Evolutionary conservation across 495 filamentous ascomycete species (phyloP).

Genomic region (Evernia prunastri): DNA sequence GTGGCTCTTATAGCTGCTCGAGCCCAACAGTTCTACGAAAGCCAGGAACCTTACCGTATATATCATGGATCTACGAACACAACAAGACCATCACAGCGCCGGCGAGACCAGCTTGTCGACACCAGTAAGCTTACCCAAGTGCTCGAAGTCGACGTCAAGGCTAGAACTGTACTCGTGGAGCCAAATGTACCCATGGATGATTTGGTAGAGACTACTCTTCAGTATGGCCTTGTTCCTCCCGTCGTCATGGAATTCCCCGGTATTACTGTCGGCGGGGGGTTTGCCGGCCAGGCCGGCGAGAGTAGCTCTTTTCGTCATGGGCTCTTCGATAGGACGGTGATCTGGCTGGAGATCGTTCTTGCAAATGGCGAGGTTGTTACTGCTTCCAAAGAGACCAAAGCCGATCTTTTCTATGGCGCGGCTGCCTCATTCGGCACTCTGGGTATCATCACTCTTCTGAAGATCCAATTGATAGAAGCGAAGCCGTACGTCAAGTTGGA

Average conservation of each 20-base stretch:
- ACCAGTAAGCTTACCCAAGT: slow-evolving; percentile 48
- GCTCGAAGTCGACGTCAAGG: slow-evolving; percentile 42
- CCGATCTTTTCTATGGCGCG: slow-evolving; percentile 47
- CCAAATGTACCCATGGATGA: slow-evolving; percentile 50
- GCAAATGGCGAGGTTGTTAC: slow-evolving; percentile 45
- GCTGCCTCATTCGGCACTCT: slow-evolving; percentile 47
- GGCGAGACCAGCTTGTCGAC: slow-evolving; percentile 47
- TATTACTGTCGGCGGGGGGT: slow-evolving; percentile 53
- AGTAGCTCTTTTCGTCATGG: slow-evolving; percentile 51
- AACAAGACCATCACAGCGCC: slow-evolving; percentile 47
- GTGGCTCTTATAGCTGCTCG: slow-evolving; percentile 40
- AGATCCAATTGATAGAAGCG: slow-evolving; percentile 44
- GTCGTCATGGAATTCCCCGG: slow-evolving; percentile 56
- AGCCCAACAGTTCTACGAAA: slow-evolving; percentile 50
- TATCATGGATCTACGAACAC: slow-evolving; percentile 73
- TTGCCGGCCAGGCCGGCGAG: slow-evolving; percentile 49
- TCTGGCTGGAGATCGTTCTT: slow-evolving; percentile 48
- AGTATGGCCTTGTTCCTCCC: slow-evolving; percentile 41
- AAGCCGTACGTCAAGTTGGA: slow-evolving; percentile 42
- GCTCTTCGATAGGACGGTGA: slow-evolving; percentile 47
- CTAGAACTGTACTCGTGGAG: slow-evolving; percentile 40
- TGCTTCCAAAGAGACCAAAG: slow-evolving; percentile 32
- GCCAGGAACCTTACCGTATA: slow-evolving; percentile 61
- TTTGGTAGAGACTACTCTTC: slow-evolving; percentile 38
- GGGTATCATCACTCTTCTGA: slow-evolving; percentile 48